Conservation (phyloP, 352 stramenopile genomes). For the Phytophthora fragariaefolia region DNA sequence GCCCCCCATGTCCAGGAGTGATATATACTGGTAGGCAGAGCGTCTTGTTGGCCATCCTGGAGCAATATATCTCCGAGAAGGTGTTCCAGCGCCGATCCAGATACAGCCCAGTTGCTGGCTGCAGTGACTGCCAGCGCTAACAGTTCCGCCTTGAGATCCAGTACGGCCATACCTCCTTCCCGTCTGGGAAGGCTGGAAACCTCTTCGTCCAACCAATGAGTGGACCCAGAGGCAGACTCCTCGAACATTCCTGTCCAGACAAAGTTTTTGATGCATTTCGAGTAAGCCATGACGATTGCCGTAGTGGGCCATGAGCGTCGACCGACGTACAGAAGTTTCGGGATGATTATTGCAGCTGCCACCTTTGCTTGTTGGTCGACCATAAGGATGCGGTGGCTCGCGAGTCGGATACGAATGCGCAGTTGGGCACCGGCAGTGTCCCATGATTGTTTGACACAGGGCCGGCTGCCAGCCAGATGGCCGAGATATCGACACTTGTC, state of each 20-base stretch:
- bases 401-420: not conserved
- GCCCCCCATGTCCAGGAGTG: not conserved
- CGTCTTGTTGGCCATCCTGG: not conserved
- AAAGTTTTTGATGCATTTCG: not conserved
- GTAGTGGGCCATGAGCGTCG: not conserved
- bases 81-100: not conserved
- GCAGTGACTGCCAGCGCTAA: not conserved
- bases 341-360: not conserved
- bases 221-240: not conserved
- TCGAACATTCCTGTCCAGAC: not conserved
- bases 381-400: not conserved
- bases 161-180: not conserved
- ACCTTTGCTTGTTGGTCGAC: not conserved
- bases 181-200: not conserved
- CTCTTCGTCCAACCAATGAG: not conserved
- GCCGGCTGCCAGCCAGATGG: not conserved
- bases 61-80: not conserved
- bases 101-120: not conserved
- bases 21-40: not conserved
- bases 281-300: not conserved
- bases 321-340: not conserved
- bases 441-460: not conserved
- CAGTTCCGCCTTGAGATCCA: not conserved
- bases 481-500: not conserved
- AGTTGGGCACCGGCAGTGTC: not conserved